Percentiles rank a stretch among this genome's conserved stretches.
Conservation (phyloP, 1,284 basidiomycete genomes). For the Pholiota adiposa region DNA sequence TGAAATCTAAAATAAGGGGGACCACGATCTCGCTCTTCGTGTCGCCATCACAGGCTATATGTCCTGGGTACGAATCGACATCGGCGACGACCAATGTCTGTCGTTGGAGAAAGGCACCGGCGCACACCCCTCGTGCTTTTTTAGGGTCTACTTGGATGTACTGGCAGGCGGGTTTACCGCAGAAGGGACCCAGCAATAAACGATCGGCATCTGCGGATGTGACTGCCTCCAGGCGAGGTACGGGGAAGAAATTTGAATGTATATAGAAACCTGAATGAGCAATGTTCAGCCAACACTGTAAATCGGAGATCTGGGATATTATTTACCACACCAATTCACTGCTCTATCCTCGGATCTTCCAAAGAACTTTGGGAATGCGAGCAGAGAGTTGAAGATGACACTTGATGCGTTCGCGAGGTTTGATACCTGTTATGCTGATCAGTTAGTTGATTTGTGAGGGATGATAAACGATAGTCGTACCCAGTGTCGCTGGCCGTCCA, state of each 20-base stretch:
- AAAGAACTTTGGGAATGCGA: slow-evolving; percentile 68
- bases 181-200: slow-evolving; percentile 83
- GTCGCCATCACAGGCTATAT: slow-evolving; percentile 88
- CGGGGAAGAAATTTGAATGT: slow-evolving; percentile 64
- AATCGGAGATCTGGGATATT: not conserved
- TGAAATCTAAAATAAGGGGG: slow-evolving; percentile 58
- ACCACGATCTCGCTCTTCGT: slow-evolving; percentile 88
- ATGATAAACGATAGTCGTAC: slow-evolving; percentile 40
- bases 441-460: slow-evolving; percentile 1
- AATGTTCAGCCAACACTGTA: not conserved
- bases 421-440: slow-evolving; percentile 58
- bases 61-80: slow-evolving; percentile 82
- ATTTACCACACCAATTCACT: slow-evolving; percentile 90
- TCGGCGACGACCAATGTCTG: slow-evolving; percentile 69
- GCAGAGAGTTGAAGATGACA: slow-evolving; percentile 77
- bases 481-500: slow-evolving; percentile 78
- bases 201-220: slow-evolving; percentile 25
- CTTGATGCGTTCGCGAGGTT: slow-evolving; percentile 85
- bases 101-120: slow-evolving; percentile 67
- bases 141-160: slow-evolving; percentile 66
- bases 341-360: slow-evolving; percentile 61
- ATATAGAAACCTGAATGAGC: slow-evolving; percentile 79
- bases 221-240: slow-evolving; percentile 34
- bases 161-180: slow-evolving; percentile 88
- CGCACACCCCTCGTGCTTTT: slow-evolving; percentile 78